Percentiles rank a stretch among this genome's conserved stretches.
Conservation (phyloP, 495 filamentous ascomycete species). For the Lasiosphaeris hirsuta region DNA sequence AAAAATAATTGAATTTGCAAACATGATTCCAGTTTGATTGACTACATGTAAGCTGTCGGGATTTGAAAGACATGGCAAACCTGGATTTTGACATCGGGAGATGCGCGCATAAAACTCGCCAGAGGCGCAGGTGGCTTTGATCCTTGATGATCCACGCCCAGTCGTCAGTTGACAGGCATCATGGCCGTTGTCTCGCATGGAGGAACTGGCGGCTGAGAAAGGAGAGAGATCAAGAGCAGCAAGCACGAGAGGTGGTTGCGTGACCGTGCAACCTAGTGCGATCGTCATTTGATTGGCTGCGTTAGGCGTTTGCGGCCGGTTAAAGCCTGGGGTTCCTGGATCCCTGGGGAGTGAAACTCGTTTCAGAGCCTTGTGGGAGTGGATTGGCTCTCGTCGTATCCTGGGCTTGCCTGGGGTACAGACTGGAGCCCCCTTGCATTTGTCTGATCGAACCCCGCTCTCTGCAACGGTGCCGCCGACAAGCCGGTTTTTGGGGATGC, state of each 20-base stretch:
- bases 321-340: background rate
- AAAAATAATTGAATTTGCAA: background rate
- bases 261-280: background rate
- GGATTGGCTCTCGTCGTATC: background rate
- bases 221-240: background rate
- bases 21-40: background rate
- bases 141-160: no score
- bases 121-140: no score
- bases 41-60: background rate
- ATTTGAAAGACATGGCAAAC: background rate
- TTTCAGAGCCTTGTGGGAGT: background rate
- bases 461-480: background rate
- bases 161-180: no score
- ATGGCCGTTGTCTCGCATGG: background rate
- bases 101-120: background rate
- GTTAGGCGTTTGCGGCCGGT: background rate
- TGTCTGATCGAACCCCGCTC: background rate
- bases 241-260: background rate
- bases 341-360: background rate
- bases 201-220: background rate
- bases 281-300: constrained; percentile 1
- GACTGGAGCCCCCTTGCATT: background rate
- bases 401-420: background rate
- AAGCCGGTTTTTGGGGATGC: no score
- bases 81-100: background rate